These are phyloP conservation scores for Fraxinus dipetala DNA, from an alignment of 305 asterid genomes.

Conservation along the genomic window DNA sequence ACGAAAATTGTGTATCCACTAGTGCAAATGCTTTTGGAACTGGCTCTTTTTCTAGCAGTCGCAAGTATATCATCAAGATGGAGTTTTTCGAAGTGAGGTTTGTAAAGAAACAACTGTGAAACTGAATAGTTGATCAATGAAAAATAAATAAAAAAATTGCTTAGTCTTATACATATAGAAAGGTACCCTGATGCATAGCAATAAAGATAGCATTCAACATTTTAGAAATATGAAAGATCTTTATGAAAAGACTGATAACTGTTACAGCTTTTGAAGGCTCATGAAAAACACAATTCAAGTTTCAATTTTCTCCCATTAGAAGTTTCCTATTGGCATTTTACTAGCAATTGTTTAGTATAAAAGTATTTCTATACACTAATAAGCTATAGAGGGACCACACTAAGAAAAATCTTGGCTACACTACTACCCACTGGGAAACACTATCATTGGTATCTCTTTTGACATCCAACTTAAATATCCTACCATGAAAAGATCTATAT, in stretches of 20 bases:
- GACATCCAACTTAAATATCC: not conserved
- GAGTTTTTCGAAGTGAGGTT: not conserved
- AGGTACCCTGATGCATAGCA: not conserved
- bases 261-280: not conserved
- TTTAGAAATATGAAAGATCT: not conserved
- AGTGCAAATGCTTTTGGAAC: not conserved
- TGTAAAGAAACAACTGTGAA: not conserved
- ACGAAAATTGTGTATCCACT: not conserved
- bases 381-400: not conserved
- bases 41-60: not conserved
- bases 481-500: not conserved
- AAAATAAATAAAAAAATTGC: not conserved
- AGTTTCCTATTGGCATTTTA: not conserved
- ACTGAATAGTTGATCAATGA: not conserved
- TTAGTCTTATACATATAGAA: not conserved
- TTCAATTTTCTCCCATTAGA: not conserved
- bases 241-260: not conserved
- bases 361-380: not conserved
- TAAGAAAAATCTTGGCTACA: not conserved
- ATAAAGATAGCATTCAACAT: not conserved
- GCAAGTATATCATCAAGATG: not conserved
- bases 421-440: not conserved
- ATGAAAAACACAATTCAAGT: not conserved
- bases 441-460: not conserved
- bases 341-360: not conserved